Percentiles rank a stretch among this genome's conserved stretches.
Conservation (phyloP, 2,329 filamentous ascomycete genomes). For the Pseudogymnoascus sp. region DNA sequence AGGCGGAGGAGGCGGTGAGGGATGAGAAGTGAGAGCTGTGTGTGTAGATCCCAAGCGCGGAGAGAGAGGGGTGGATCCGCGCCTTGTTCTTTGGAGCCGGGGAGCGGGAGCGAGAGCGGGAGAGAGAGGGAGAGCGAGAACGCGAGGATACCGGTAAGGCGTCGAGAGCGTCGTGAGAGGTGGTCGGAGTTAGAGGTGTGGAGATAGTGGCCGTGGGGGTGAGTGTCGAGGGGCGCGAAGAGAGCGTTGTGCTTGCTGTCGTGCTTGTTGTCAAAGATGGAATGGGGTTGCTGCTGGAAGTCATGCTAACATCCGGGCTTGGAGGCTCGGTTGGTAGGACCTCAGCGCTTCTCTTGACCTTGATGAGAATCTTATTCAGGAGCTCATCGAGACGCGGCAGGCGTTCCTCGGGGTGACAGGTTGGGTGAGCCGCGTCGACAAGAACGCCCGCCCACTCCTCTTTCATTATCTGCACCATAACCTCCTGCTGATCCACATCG, state of each 20-base stretch:
- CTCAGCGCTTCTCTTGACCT: constrained; percentile 52
- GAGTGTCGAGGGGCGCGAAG: constrained; percentile 1
- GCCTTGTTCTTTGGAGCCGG: constrained; percentile 24
- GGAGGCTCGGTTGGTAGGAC: constrained; percentile 35
- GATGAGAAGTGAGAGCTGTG: constrained; percentile 69
- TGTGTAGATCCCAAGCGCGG: constrained; percentile 74
- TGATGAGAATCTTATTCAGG: constrained; percentile 71
- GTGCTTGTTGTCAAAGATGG: constrained; percentile 10
- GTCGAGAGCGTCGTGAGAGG: constrained; percentile 6
- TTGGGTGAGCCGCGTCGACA: constrained; percentile 47
- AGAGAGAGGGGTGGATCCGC: constrained; percentile 64
- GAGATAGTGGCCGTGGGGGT: constrained; percentile 12
- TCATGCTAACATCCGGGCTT: constrained; percentile 22
- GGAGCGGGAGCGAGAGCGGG: constrained; percentile 22
- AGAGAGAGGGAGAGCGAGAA: constrained; percentile 14
- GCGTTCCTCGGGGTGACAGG: constrained; percentile 36
- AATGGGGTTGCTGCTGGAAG: not conserved
- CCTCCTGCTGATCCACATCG: constrained; percentile 69
- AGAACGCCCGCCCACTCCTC: constrained; percentile 74
- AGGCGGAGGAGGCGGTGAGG: constrained; percentile 28
- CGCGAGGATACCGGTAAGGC: constrained; percentile 22
- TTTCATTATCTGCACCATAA: constrained; percentile 91
- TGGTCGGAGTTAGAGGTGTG: constrained; percentile 16
- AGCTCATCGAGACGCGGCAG: constrained; percentile 66
- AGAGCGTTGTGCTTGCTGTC: constrained; percentile 13